Percentiles rank a stretch among this genome's conserved stretches.
Evolutionary conservation across 2,329 filamentous ascomycete species (phyloP).

Genomic region (Diplodia intermedia): DNA sequence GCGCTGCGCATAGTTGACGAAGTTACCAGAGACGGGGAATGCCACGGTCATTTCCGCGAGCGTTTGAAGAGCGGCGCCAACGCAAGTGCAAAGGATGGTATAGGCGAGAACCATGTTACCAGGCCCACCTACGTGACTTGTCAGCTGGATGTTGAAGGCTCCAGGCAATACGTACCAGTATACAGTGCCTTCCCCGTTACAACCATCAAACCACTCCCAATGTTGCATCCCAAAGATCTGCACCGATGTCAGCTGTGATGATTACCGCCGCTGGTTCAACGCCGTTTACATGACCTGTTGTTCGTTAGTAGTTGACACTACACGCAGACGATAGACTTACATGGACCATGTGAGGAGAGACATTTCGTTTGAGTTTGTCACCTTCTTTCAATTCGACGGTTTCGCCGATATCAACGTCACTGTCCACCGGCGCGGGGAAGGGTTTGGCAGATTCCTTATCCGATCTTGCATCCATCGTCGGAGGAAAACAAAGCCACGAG

Average conservation of each 20-base stretch:
- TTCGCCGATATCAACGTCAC: background rate
- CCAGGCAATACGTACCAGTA: background rate
- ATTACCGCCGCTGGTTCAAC: background rate
- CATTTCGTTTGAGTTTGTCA: background rate
- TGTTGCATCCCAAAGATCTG: conserved; percentile 40
- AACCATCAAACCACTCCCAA: conserved; percentile 45
- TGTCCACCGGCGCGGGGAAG: background rate
- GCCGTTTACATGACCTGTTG: background rate
- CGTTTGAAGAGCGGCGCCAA: conserved; percentile 45
- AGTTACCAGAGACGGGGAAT: conserved; percentile 48
- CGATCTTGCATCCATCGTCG: background rate
- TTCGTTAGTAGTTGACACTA: background rate
- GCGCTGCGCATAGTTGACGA: conserved; percentile 49
- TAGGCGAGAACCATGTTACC: conserved; percentile 43
- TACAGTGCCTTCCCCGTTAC: conserved; percentile 40
- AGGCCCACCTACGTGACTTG: conserved; percentile 36
- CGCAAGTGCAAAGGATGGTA: conserved; percentile 40
- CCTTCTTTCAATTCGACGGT: background rate
- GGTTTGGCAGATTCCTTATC: background rate
- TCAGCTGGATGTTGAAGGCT: background rate
- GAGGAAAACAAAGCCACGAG: background rate
- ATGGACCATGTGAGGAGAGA: conserved; percentile 1
- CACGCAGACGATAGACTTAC: background rate
- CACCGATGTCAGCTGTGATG: background rate
- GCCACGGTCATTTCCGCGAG: conserved; percentile 49